Evolutionary conservation across 495 filamentous ascomycete species (phyloP).

Genomic region (Daldinia bambusicola): DNA sequence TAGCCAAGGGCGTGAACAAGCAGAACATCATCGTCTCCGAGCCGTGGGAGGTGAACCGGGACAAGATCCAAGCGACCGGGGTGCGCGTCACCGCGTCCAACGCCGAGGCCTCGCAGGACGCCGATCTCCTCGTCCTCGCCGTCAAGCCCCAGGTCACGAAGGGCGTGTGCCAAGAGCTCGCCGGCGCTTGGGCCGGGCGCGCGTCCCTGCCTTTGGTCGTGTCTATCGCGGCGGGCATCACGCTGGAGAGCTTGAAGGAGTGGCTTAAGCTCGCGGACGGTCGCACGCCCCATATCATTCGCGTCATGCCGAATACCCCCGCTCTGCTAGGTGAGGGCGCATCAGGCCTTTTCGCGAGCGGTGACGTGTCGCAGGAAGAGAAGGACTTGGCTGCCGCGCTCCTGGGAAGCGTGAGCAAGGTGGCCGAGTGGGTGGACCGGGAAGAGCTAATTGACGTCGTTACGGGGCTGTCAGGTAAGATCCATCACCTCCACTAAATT

Average conservation of each 20-base stretch:
- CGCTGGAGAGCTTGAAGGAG: conserved; percentile 44
- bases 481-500: background rate
- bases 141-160: conserved; percentile 54
- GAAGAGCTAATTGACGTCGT: conserved; percentile 53
- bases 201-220: conserved; percentile 53
- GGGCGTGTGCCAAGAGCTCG: conserved; percentile 50
- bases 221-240: conserved; percentile 53
- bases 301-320: conserved; percentile 57
- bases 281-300: conserved; percentile 46
- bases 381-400: conserved; percentile 48
- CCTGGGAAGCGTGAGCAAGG: conserved; percentile 47
- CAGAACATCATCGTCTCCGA: conserved; percentile 58
- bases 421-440: conserved; percentile 49
- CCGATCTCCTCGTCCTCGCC: conserved; percentile 50
- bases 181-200: conserved; percentile 43
- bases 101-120: conserved; percentile 44
- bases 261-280: conserved; percentile 50
- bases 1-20: conserved; percentile 48
- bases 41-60: conserved; percentile 51
- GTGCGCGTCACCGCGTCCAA: conserved; percentile 52
- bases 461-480: conserved; percentile 52
- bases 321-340: conserved; percentile 52
- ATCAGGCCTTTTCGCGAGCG: conserved; percentile 49
- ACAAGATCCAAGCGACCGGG: conserved; percentile 48
- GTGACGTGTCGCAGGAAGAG: conserved; percentile 45